Evolutionary conservation across 768 basidiomycete species (phyloP).

Genomic region (Suillus tomentosus): DNA sequence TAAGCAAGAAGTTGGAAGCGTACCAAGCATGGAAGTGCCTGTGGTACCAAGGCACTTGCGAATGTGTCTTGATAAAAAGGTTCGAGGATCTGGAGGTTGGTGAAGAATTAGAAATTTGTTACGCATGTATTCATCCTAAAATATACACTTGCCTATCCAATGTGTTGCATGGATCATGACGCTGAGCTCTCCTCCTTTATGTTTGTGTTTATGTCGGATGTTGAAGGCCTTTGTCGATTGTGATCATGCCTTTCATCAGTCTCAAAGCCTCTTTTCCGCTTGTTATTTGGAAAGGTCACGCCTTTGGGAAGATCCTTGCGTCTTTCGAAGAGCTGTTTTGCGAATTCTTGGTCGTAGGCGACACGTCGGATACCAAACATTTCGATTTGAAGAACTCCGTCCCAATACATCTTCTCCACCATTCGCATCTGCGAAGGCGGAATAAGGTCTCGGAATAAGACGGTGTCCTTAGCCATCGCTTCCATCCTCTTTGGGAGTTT

Average conservation of each 20-base stretch:
- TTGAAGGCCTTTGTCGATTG: background rate
- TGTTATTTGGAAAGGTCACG: background rate
- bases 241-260: background rate
- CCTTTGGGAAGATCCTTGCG: slow-evolving; percentile 4
- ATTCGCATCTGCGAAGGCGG: slow-evolving; percentile 27
- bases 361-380: slow-evolving; percentile 30
- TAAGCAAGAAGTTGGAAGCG: slow-evolving; percentile 4
- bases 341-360: slow-evolving; percentile 19
- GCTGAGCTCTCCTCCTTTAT: background rate
- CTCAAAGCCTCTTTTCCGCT: slow-evolving; percentile 4
- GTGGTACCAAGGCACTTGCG: slow-evolving; percentile 61
- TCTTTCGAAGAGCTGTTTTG: slow-evolving; percentile 16
- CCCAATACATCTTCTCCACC: slow-evolving; percentile 30
- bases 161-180: background rate
- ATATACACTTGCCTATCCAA: background rate
- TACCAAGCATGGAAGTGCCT: slow-evolving; percentile 10
- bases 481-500: slow-evolving; percentile 21
- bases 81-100: slow-evolving; percentile 36
- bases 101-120: slow-evolving; percentile 5
- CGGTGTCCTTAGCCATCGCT: slow-evolving; percentile 20
- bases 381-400: slow-evolving; percentile 30
- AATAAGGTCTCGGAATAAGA: slow-evolving; percentile 23
- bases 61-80: slow-evolving; percentile 66
- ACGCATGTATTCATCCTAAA: background rate
- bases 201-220: background rate